These are phyloP conservation scores for Phytophthora hybrid DNA, from an alignment of 352 stramenopile genomes.

Conservation along the genomic window DNA sequence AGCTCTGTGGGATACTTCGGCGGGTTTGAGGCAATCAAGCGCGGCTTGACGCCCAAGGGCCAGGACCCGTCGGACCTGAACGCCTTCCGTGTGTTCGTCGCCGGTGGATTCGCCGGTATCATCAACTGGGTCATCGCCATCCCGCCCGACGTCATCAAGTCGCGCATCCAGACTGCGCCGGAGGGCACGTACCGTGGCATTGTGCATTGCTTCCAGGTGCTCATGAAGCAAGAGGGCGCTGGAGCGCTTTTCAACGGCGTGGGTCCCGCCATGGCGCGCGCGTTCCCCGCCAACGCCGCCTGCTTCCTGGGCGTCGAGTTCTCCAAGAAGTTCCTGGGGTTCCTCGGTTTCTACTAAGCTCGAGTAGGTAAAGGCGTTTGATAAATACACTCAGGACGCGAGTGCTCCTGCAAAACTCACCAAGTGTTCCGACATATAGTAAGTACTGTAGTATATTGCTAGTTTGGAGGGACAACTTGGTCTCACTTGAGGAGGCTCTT, in stretches of 20 bases:
- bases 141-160: constrained; percentile 97
- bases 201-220: constrained; percentile 90
- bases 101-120: constrained; percentile 94
- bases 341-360: constrained; percentile 79
- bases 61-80: constrained; percentile 89
- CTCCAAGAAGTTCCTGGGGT: constrained; percentile 85
- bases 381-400: constrained; percentile 30
- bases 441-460: constrained; percentile 3
- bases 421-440: background rate
- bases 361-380: constrained; percentile 14
- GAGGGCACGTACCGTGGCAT: constrained; percentile 95
- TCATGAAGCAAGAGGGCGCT: constrained; percentile 96
- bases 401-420: constrained; percentile 7
- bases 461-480: too few relatives aligned
- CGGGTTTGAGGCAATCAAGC: constrained; percentile 94
- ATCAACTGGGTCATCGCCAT: constrained; percentile 97
- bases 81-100: constrained; percentile 91
- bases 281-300: constrained; percentile 96
- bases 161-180: constrained; percentile 95
- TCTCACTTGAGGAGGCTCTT: constrained; percentile 74
- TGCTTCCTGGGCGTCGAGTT: constrained; percentile 95
- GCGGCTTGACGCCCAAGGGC: constrained; percentile 79
- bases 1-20: constrained; percentile 96
- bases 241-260: constrained; percentile 95
- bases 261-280: constrained; percentile 93